A percentile compares a stretch with the other conserved stretches of the same genome.
Conservation (phyloP, 2,329 filamentous ascomycete species). For the Kalaharituber pfeilii region DNA sequence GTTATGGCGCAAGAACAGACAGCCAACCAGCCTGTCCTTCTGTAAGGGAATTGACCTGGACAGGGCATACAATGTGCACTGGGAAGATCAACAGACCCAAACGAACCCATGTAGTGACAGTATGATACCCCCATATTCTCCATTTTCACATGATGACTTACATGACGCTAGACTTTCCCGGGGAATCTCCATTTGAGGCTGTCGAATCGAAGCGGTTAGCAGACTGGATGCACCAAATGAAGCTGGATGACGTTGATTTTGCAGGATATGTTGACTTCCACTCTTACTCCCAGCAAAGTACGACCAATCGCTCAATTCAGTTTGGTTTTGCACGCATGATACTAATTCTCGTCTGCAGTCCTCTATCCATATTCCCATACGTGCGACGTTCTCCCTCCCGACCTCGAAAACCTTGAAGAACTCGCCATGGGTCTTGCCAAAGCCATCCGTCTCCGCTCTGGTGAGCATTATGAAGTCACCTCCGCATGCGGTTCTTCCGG, state of each 20-base stretch:
- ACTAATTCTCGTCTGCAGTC: conserved; percentile 30
- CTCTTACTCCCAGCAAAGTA: conserved; percentile 71
- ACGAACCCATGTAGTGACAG: conserved; percentile 80
- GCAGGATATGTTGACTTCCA: conserved; percentile 81
- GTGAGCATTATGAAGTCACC: conserved; percentile 57
- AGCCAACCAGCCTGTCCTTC: conserved; percentile 63
- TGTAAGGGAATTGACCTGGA: conserved; percentile 83
- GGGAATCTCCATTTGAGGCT: conserved; percentile 65
- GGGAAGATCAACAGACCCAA: conserved; percentile 50
- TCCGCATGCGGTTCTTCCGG: conserved; percentile 72
- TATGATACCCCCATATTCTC: conserved; percentile 10
- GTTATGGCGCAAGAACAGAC: conserved; percentile 86
- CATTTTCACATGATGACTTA: neutral
- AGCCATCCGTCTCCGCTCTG: conserved; percentile 63
- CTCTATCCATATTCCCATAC: conserved; percentile 83
- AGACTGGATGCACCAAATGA: conserved; percentile 65
- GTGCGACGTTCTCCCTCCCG: conserved; percentile 60
- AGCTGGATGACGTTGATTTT: conserved; percentile 53
- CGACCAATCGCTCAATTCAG: conserved; percentile 3
- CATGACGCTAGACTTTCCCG: conserved; percentile 43
- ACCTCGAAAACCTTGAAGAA: conserved; percentile 81
- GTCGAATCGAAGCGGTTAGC: conserved; percentile 59
- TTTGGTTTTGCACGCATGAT: neutral
- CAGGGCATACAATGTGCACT: conserved; percentile 67
- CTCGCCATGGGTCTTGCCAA: conserved; percentile 75